Evolutionary conservation across 2,329 filamentous ascomycete species (phyloP), one percentile per base, ranked within the genome.

Genomic region (Basipetospora sp.): DNA sequence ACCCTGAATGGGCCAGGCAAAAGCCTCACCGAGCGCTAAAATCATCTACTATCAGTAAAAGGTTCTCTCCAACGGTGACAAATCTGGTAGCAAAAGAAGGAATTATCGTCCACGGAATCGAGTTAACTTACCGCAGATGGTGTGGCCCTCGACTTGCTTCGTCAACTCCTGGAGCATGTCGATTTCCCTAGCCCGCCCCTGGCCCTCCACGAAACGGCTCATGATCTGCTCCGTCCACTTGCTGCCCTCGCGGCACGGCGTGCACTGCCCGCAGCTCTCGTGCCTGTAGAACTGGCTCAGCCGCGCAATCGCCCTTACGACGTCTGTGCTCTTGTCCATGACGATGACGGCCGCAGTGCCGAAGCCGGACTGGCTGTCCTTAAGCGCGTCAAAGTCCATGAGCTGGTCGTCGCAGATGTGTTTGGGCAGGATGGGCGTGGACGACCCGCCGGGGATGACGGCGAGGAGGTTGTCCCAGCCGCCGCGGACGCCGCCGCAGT

Each of bases 181-280:
- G 57, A 98, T 98, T 65, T 98, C 90, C 43, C 90, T 74, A 60
- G 80, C 77, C 44, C 83, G 77, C 43, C 83, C 90, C 60, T 84
- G 76, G 42, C 90, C 90, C 59, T 82, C 81, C 69, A 93, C 86
- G 51, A 98, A 93, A 41, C 90, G 80, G 61, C 81, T 69, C 90
- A 98, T 96, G 61, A 98, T 96, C 69, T 98, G 87, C 63, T 93
- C 82, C 9, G 88, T 94, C 90, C 90, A 98, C 68, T 93, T 94
- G 69, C 81, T 92, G 47, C 90, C 90, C 66, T 98, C 90, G 57
- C 90, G 82, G 73, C 90, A 98, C n/a, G 90, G 90, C 41, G 90
- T 98, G 69, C 90, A 98, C 67, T 98, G 90, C 43, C 90, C 90
- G 61, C 90, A 98, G 48, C 79, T 87, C 69, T 98, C 90, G 67